Evolutionary conservation across 116 monocot genomes (phyloP).

Genomic region (Phalaenopsis hybrid): DNA sequence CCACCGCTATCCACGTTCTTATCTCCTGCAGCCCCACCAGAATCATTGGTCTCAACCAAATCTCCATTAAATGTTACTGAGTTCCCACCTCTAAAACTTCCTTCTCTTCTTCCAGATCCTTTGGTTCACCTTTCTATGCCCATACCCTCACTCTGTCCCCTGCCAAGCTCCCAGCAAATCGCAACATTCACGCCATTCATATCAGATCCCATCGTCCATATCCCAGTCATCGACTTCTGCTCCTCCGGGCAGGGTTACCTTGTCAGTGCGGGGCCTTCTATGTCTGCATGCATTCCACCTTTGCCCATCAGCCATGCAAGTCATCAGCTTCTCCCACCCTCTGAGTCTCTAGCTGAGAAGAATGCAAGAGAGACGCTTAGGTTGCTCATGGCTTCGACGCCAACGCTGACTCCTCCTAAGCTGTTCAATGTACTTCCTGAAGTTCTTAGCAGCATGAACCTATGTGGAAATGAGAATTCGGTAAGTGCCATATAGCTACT

Average conservation of each 20-base stretch:
- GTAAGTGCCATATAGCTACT: background rate
- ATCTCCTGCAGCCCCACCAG: conserved; percentile 10
- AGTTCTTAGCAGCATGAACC: too few species aligned
- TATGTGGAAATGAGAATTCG: background rate
- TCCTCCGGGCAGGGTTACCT: too few species aligned
- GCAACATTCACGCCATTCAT: conserved; percentile 76
- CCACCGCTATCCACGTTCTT: conserved; percentile 55
- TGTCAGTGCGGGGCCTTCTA: too few species aligned
- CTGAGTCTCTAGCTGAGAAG: too few species aligned
- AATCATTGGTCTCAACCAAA: conserved; percentile 17
- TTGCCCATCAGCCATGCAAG: too few species aligned
- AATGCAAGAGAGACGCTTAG: too few species aligned
- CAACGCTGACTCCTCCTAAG: too few species aligned
- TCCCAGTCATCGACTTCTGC: conserved; percentile 77
- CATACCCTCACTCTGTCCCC: conserved; percentile 29
- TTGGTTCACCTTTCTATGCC: conserved; percentile 26
- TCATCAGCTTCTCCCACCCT: too few species aligned
- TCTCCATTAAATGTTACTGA: conserved; percentile 22
- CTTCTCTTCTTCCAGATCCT: conserved; percentile 38
- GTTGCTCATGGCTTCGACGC: too few species aligned
- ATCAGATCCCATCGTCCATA: conserved; percentile 90
- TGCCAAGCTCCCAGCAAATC: conserved; percentile 49
- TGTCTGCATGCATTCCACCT: too few species aligned
- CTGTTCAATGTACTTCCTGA: too few species aligned
- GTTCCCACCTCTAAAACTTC: conserved; percentile 27